Conservation (phyloP, 1,284 basidiomycete species). For the Moesziomyces antarcticus region DNA sequence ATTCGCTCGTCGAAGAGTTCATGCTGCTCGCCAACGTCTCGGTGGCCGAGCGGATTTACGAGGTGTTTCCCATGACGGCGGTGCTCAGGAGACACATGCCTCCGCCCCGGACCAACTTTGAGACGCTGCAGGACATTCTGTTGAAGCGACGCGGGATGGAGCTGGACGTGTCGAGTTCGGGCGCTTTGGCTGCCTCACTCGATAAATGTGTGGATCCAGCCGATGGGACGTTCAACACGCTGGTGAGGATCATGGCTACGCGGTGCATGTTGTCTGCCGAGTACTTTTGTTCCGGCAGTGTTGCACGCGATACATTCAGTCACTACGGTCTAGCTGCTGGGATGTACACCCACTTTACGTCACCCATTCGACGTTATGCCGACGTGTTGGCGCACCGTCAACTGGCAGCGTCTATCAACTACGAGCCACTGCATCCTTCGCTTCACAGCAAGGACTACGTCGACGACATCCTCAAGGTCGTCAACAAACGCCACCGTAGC, state of each 20-base stretch:
- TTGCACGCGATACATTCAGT: conserved; percentile 89
- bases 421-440: conserved; percentile 82
- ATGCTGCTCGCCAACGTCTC: conserved; percentile 98
- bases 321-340: conserved; percentile 96
- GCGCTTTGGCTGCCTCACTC: conserved; percentile 86
- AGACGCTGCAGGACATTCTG: conserved; percentile 92
- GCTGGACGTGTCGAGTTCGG: conserved; percentile 92
- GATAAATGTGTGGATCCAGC: conserved; percentile 83
- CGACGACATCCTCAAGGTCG: conserved; percentile 84
- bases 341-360: conserved; percentile 98
- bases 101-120: conserved; percentile 93
- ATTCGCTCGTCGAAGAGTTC: conserved; percentile 97
- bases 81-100: conserved; percentile 93
- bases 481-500: conserved; percentile 92
- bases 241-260: conserved; percentile 99
- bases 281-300: conserved; percentile 96
- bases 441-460: conserved; percentile 90
- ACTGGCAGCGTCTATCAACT: conserved; percentile 87
- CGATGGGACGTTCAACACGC: conserved; percentile 84
- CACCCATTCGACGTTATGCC: conserved; percentile 63
- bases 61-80: conserved; percentile 93
- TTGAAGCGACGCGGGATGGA: conserved; percentile 83
- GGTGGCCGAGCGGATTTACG: conserved; percentile 90
- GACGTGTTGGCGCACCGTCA: conserved; percentile 96
- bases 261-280: conserved; percentile 98